A percentile compares a stretch with the other conserved stretches of the same genome.
Evolutionary conservation across 768 basidiomycete species (phyloP).

Genomic region (Tylopilus felleus): DNA sequence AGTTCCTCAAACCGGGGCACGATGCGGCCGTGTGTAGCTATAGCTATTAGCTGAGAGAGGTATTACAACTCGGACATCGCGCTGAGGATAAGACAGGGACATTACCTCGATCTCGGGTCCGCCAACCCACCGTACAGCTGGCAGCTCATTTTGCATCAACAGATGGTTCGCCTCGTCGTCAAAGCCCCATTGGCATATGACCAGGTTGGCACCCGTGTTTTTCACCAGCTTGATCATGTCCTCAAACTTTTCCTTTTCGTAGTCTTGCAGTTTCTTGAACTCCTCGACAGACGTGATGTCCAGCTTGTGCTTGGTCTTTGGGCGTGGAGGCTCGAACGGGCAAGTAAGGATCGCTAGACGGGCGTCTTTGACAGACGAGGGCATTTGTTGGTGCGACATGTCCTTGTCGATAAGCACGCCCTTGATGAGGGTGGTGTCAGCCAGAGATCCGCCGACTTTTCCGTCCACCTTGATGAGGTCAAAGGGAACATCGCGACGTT

Average conservation of each 20-base stretch:
- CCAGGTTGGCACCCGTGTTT: conserved; percentile 94
- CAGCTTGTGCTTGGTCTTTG: conserved; percentile 98
- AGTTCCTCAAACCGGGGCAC: conserved; percentile 98
- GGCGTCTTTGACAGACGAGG: conserved; percentile 80
- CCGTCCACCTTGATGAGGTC: conserved; percentile 99
- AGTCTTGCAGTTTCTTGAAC: conserved; percentile 90
- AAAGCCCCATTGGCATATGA: conserved; percentile 99
- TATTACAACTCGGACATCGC: neutral
- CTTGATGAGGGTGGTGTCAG: conserved; percentile 91
- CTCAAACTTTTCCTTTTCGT: conserved; percentile 94
- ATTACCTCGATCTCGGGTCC: conserved; percentile 96
- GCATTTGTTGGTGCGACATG: conserved; percentile 99
- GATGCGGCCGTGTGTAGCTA: conserved; percentile 96
- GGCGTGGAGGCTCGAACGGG: conserved; percentile 97
- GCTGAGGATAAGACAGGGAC: neutral
- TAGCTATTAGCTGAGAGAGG: conserved; percentile 78
- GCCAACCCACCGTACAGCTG: conserved; percentile 98
- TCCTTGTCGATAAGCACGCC: conserved; percentile 99
- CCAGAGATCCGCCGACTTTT: conserved; percentile 96
- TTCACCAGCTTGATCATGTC: conserved; percentile 98
- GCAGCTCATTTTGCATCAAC: conserved; percentile 96
- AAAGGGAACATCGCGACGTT: conserved; percentile 92
- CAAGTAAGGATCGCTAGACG: conserved; percentile 96
- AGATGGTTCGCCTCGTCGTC: conserved; percentile 99
- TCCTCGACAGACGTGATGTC: conserved; percentile 97